phyloP scores from a whole-genome alignment of 768 basidiomycete genomes.

The Leccinellum luteum region DNA sequence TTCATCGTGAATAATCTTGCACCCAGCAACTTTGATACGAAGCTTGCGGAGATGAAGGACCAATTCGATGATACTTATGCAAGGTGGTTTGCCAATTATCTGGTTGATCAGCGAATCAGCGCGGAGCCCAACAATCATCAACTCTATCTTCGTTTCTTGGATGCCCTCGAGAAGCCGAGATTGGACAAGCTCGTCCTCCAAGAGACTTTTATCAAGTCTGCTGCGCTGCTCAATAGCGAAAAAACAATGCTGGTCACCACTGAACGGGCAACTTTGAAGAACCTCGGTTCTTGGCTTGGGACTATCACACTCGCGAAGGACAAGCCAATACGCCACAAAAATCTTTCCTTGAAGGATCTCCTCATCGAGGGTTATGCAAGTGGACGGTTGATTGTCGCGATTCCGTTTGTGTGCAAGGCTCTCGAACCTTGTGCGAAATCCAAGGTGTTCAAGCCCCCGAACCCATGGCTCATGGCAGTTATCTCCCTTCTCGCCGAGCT shows the following conservation, averaged over 20 bases:
- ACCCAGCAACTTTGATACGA: conserved; percentile 87
- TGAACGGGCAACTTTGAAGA: conserved; percentile 87
- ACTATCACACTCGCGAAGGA: conserved; percentile 90
- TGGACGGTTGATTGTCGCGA: conserved; percentile 87
- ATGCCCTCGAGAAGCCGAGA: conserved; percentile 66
- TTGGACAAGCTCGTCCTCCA: conserved; percentile 82
- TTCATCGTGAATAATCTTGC: conserved; percentile 99
- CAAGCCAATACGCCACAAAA: conserved; percentile 88
- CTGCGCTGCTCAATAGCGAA: conserved; percentile 86
- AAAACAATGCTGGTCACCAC: conserved; percentile 80
- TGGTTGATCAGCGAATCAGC: conserved; percentile 93
- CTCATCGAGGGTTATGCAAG: conserved; percentile 93
- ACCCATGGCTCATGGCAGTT: conserved; percentile 98
- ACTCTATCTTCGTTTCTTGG: conserved; percentile 91
- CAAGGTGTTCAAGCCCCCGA: conserved; percentile 91
- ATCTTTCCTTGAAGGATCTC: conserved; percentile 96
- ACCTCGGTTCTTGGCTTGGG: conserved; percentile 93
- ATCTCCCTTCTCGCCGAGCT: conserved; percentile 88
- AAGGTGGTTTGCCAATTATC: conserved; percentile 96
- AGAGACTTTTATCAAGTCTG: conserved; percentile 89
- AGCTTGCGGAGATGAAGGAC: conserved; percentile 81
- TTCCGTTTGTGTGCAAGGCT: conserved; percentile 97
- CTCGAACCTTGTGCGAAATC: conserved; percentile 89
- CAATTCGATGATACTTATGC: conserved; percentile 82
- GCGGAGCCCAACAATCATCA: conserved; percentile 97